phyloP scores from a whole-genome alignment of 202 grass and related monocot species.

The Schoenoplectus tabernaemontani region DNA sequence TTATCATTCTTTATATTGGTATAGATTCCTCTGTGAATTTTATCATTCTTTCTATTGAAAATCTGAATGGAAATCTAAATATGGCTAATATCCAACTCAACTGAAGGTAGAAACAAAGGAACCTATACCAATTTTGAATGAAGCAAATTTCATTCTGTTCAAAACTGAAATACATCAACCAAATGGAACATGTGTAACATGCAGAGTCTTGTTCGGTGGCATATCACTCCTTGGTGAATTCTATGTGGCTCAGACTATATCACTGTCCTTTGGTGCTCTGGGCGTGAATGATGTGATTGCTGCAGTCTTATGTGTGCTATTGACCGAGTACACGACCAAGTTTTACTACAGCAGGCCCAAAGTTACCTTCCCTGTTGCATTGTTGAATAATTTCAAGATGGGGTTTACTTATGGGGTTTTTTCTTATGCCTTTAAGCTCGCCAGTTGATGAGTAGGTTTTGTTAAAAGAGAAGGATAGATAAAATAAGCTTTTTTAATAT shows the following conservation, averaged over 20 bases:
- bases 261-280: slow-evolving; percentile 74
- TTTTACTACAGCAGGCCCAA: slow-evolving; percentile 85
- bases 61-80: neutral
- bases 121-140: neutral
- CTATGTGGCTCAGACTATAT: slow-evolving; percentile 94
- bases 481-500: too few relatives aligned
- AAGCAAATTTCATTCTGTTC: neutral
- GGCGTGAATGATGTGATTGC: slow-evolving; percentile 96
- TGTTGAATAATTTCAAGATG: slow-evolving; percentile 99
- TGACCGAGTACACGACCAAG: slow-evolving; percentile 68
- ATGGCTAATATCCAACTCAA: neutral
- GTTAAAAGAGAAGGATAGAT: too few relatives aligned
- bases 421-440: slow-evolving; percentile 97
- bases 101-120: neutral
- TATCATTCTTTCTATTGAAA: neutral
- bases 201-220: slow-evolving; percentile 76
- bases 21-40: neutral
- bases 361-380: slow-evolving; percentile 73
- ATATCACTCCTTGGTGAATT: slow-evolving; percentile 76
- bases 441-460: slow-evolving; percentile 48
- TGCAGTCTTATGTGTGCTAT: slow-evolving; percentile 73
- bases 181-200: neutral
- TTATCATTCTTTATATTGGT: too few relatives aligned
- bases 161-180: neutral
- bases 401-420: slow-evolving; percentile 96